Conservation (phyloP, 257 asterid species). For the Solanum boliviense region DNA sequence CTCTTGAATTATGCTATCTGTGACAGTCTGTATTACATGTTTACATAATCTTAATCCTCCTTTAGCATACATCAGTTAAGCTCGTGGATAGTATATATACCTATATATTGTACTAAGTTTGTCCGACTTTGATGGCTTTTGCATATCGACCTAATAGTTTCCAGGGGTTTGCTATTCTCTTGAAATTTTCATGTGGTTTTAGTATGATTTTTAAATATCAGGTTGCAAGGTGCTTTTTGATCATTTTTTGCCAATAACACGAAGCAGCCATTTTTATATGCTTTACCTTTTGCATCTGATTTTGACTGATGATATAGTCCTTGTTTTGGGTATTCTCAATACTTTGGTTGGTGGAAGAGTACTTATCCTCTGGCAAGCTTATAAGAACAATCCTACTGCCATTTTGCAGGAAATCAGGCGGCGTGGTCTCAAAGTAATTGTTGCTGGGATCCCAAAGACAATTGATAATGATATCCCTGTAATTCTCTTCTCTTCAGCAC, state of each 20-base stretch:
- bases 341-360: background rate
- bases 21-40: too few species aligned
- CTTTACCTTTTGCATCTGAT: background rate
- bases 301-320: background rate
- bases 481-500: conserved; percentile 10
- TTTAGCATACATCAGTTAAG: background rate
- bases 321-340: background rate
- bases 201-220: background rate
- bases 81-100: background rate
- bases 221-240: background rate
- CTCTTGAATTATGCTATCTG: background rate
- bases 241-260: background rate
- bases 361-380: background rate
- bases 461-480: conserved; percentile 97
- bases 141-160: background rate
- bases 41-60: background rate
- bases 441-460: conserved; percentile 92
- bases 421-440: conserved; percentile 78
- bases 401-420: conserved; percentile 67
- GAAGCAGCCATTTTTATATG: background rate
- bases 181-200: background rate
- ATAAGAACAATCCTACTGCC: background rate
- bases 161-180: background rate
- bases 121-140: background rate
- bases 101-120: background rate